Percentiles rank a stretch among this genome's conserved stretches.
phyloP scores from a whole-genome alignment of 2,329 filamentous ascomycete species.

The Fusarium foetens region DNA sequence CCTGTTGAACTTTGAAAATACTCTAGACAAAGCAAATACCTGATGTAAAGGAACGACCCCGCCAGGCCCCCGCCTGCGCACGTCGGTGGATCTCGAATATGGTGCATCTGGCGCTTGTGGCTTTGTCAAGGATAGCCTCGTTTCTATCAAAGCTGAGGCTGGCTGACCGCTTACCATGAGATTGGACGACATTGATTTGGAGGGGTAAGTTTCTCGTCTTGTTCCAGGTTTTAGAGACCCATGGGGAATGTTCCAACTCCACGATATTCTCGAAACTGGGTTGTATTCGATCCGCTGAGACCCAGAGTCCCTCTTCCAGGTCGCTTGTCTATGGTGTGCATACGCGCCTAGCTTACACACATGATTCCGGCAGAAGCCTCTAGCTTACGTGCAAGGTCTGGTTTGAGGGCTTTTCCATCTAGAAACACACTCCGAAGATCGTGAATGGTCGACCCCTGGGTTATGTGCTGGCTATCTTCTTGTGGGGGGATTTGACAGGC shows the following conservation, averaged over 20 bases:
- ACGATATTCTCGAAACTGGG: constrained; percentile 14
- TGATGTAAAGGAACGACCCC: constrained; percentile 18
- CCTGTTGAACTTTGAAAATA: constrained; percentile 3
- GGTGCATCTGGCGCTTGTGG: constrained; percentile 26
- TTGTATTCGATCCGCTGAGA: constrained; percentile 2
- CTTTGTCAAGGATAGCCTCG: constrained; percentile 45
- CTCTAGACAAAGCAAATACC: constrained; percentile 20
- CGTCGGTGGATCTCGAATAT: constrained; percentile 26
- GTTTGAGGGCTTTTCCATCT: constrained; percentile 11
- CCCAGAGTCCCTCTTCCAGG: not conserved
- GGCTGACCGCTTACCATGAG: constrained; percentile 43
- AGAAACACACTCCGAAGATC: not conserved
- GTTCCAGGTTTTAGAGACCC: constrained; percentile 25
- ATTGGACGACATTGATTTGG: constrained; percentile 36
- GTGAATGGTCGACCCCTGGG: constrained; percentile 9
- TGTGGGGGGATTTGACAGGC: constrained; percentile 20
- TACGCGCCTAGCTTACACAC: not conserved
- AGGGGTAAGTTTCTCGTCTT: constrained; percentile 21
- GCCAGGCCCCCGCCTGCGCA: constrained; percentile 29
- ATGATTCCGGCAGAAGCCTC: not conserved
- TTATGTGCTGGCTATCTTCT: constrained; percentile 27
- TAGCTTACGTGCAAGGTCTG: not conserved
- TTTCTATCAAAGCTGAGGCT: constrained; percentile 41
- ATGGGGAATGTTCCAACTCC: constrained; percentile 1
- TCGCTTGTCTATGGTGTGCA: constrained; percentile 10